Conservation (phyloP, 2,329 filamentous ascomycete species). For the Lachnellula willkommii region DNA sequence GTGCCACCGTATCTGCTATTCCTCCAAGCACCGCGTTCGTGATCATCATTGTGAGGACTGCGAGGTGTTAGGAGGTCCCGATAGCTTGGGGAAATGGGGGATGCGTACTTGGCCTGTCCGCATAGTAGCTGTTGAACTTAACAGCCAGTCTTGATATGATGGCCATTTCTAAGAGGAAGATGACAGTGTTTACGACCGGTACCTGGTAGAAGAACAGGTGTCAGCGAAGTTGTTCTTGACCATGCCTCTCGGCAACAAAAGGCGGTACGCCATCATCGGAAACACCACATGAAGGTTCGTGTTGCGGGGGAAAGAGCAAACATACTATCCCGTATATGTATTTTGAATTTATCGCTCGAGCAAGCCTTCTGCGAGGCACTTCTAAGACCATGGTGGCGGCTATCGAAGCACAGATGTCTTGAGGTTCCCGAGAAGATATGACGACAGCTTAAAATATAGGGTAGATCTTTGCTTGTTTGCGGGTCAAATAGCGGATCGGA, state of each 20-base stretch:
- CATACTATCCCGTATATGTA: conserved; percentile 70
- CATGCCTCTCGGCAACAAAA: neutral
- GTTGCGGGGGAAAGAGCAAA: neutral
- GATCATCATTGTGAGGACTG: conserved; percentile 97
- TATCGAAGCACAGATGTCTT: conserved; percentile 5
- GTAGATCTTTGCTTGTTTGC: neutral
- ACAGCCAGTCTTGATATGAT: conserved; percentile 75
- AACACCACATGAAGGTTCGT: neutral
- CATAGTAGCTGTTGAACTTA: conserved; percentile 93
- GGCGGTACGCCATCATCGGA: neutral
- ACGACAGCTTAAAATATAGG: conserved; percentile 1
- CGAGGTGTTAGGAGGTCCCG: conserved; percentile 6
- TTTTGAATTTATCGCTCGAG: conserved; percentile 63
- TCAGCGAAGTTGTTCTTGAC: conserved; percentile 15
- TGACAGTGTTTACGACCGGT: conserved; percentile 80
- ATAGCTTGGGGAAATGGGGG: neutral
- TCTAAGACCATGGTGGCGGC: conserved; percentile 50
- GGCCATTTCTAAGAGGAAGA: conserved; percentile 84
- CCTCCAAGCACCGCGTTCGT: conserved; percentile 95
- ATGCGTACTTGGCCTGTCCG: conserved; percentile 70
- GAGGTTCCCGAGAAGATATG: conserved; percentile 7
- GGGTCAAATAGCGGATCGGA: neutral
- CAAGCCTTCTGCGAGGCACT: conserved; percentile 53
- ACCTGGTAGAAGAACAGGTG: conserved; percentile 37
- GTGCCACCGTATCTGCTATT: conserved; percentile 92